Conservation (phyloP, 768 basidiomycete species). For the Inosperma sp. region DNA sequence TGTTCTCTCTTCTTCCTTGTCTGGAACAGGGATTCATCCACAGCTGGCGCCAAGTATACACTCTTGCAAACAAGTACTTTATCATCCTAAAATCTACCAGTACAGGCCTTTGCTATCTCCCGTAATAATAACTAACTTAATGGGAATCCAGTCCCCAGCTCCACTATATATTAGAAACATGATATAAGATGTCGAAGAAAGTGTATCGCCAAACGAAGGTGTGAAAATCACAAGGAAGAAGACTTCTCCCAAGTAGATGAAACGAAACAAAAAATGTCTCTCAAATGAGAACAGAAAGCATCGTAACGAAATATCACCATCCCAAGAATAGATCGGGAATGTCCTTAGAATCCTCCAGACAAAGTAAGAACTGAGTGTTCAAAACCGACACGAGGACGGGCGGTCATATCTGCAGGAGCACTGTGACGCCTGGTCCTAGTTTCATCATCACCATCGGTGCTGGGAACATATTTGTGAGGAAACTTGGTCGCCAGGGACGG, state of each 20-base stretch:
- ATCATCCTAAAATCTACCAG: slow-evolving; percentile 13
- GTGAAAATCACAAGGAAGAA: background rate
- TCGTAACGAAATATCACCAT: background rate
- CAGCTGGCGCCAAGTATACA: no score
- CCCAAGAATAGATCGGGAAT: background rate
- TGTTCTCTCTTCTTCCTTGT: background rate
- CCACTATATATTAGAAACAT: background rate
- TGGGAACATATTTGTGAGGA: slow-evolving; percentile 12
- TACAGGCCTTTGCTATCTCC: background rate
- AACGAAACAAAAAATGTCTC: no score
- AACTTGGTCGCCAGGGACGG: slow-evolving; percentile 33
- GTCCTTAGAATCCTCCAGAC: slow-evolving; percentile 52
- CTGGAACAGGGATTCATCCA: no score
- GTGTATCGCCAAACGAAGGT: background rate
- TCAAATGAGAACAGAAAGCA: background rate
- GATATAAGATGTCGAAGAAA: background rate
- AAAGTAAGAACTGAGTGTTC: slow-evolving; percentile 53
- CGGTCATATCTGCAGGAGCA: slow-evolving; percentile 55
- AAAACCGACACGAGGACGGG: slow-evolving; percentile 49
- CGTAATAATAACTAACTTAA: slow-evolving; percentile 2
- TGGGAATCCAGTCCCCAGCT: background rate
- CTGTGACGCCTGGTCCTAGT: slow-evolving; percentile 50
- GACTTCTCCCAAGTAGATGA: background rate
- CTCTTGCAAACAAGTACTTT: no score
- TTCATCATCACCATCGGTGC: slow-evolving; percentile 14